Base-by-base conservation (phyloP, 2,329 filamentous ascomycete species). In the Hypoxylon sp. region DNA sequence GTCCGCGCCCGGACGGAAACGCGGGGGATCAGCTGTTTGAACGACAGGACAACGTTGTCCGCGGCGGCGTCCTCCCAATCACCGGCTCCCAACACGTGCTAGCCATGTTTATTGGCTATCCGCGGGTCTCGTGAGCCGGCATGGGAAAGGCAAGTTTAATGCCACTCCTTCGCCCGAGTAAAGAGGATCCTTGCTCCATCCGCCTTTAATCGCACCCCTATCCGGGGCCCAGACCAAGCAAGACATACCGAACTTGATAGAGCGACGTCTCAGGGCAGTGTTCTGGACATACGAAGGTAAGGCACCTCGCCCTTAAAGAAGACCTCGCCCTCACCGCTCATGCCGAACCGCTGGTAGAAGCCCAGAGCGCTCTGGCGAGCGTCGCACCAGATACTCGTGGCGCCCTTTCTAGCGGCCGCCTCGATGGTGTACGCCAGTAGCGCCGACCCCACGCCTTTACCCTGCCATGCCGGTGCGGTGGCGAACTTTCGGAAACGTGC, bases 401-500 rank as follows among this genome's bases (percentile, higher is more conserved):
- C 70, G 10, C 72, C 71, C 14, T 57, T 42, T n/a, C 59, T 54
- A 29, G 51, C 68, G 39, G 73, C 73, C 19, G 63, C 68, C 42
- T 62, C 71, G 48, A 75, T 71, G 26, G 65, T 58, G 52, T 73
- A 58, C 19, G 46, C 44, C 42, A 75, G 63, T n/a, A 75, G 66
- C 17, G 60, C 67, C 17, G 72, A 69, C 39, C 73, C 73, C 47
- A 72, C 63, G 33, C 73, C 73, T 42, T 54, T 68, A 14, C 73
- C 71, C 59, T 75, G 73, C 71, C 71, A 74, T 14, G 47, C 35
- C 35, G 65, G 24, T 19, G 71, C 70, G 35, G 73, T 75, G 54
- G 73, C 73, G 50, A 75, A 75, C 19, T 75, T 75, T 33, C 73
- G 73, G 53, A 75, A 75, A n/a, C 73, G 68, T 13, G 72, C 71